These are phyloP conservation scores for Clitoria ternatea DNA, from an alignment of 306 rosid species.

Conservation along the genomic window DNA sequence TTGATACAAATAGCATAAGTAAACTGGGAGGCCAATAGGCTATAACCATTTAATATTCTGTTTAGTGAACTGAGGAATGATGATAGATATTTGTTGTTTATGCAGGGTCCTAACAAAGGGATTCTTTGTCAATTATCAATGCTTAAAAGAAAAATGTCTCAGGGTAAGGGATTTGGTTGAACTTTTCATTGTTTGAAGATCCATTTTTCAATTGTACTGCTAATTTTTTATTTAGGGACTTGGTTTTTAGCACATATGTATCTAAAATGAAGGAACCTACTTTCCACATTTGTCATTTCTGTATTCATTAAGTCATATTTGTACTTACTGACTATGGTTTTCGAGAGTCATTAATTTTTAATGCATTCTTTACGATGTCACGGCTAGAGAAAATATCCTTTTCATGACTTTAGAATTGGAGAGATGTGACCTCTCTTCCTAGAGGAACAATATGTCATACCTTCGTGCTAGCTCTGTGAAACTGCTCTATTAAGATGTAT, in stretches of 20 bases:
- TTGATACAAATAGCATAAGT: neutral
- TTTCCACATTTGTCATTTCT: neutral
- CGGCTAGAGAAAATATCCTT: neutral
- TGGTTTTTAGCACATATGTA: neutral
- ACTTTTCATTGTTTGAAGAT: neutral
- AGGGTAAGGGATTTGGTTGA: conserved; percentile 46
- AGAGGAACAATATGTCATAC: neutral
- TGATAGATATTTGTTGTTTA: conserved; percentile 14
- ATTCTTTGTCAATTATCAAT: conserved; percentile 90
- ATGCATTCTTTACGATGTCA: neutral
- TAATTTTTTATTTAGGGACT: conserved; percentile 1
- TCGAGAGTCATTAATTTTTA: neutral
- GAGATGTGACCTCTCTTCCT: neutral
- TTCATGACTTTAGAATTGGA: neutral
- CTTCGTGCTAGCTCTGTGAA: neutral
- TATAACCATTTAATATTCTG: conserved; percentile 3
- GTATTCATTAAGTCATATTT: neutral
- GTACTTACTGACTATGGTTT: neutral
- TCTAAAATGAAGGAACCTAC: neutral
- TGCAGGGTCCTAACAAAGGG: conserved; percentile 74
- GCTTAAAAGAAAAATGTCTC: conserved; percentile 94
- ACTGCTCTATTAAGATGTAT: neutral
- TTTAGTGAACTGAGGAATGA: conserved; percentile 16
- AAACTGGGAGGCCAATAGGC: neutral
- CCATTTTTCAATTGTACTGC: conserved; percentile 9